Base-by-base conservation (phyloP, 352 stramenopile genomes). In the Globisporangium canariense region DNA sequence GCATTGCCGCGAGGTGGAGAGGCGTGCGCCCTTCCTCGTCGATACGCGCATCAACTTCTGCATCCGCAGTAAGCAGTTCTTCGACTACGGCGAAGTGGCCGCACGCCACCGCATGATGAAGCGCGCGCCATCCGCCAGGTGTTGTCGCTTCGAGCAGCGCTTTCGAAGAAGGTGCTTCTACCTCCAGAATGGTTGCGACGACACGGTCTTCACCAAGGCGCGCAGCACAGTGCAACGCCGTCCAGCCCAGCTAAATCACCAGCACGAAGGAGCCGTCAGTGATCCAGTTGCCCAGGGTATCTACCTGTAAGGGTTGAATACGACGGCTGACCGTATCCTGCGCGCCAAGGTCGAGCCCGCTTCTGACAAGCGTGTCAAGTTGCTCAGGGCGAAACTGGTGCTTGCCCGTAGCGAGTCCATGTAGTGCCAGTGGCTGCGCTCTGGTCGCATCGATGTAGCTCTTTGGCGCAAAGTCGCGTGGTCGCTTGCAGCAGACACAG, bases 401-500 rank as follows among this genome's bases (percentile, higher is more conserved):
- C 38, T 53, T 25, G 30, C 60, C 52, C 1, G 22, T 60, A 20
- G 34, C 50, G n/a, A 66, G 36, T 14, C 60, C 60, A 41, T 66
- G 60, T 4, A 66, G 40, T 38, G 60, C 60, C 60, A 66, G 36
- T 14, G 60, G 60, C 16, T 66, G 40, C 6, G 60, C 50, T 9
- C 58, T 60, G 18, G 60, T 28, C 4, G 4, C 4, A 13, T 66
- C 28, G 13, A 66, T 60, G 22, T 30, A 66, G 41, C 60, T 66
- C 36, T 60, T 66, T 28, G 60, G 50, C 1, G 60, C 60, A 41
- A 32, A 66, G 38, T 20, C 32, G 6, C 50, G 60, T 16, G 60
- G 60, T n/a, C 60, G 60, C 16, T 60, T 60, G 52, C 50, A 66
- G 25, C 60, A 66, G 13, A 28, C 38, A 14, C 60, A 66, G 11